Conservation (phyloP, 2,329 filamentous ascomycete genomes). For the Chrysosporium keratinophilum region DNA sequence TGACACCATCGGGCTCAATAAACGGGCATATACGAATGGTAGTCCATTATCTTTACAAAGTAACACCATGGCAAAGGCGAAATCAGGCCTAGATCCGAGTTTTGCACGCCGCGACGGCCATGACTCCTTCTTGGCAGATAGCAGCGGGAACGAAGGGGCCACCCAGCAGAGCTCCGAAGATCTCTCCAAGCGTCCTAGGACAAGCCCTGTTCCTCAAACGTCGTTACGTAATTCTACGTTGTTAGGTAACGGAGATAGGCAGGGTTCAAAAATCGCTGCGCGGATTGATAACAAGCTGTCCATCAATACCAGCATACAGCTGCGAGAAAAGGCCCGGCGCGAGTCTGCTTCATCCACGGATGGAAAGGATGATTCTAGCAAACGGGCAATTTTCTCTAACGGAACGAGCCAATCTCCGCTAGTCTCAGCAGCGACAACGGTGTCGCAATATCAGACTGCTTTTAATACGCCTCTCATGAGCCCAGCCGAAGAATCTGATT, state of each 20-base stretch:
- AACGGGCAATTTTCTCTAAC: slow-evolving; percentile 21
- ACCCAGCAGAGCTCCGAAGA: slow-evolving; percentile 13
- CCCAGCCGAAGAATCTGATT: slow-evolving; percentile 15
- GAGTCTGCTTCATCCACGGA: slow-evolving; percentile 21
- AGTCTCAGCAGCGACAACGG: slow-evolving; percentile 28
- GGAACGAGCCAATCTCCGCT: slow-evolving; percentile 24
- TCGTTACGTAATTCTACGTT: neutral
- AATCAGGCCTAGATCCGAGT: slow-evolving; percentile 24
- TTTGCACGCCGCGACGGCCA: slow-evolving; percentile 21
- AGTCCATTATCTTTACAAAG: neutral
- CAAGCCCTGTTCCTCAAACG: slow-evolving; percentile 17
- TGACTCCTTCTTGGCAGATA: slow-evolving; percentile 28
- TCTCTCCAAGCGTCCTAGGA: slow-evolving; percentile 17
- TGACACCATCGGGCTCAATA: neutral
- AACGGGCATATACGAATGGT: neutral
- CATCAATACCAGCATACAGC: neutral
- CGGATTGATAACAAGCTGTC: slow-evolving; percentile 1
- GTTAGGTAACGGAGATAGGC: neutral
- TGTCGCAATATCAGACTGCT: slow-evolving; percentile 38
- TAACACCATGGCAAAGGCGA: slow-evolving; percentile 13
- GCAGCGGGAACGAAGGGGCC: slow-evolving; percentile 28
- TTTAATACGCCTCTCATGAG: slow-evolving; percentile 32
- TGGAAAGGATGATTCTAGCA: slow-evolving; percentile 19
- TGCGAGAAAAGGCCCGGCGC: slow-evolving; percentile 14
- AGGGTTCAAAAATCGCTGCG: neutral